phyloP scores from a whole-genome alignment of 257 asterid species.

The Salvia miltiorrhiza region DNA sequence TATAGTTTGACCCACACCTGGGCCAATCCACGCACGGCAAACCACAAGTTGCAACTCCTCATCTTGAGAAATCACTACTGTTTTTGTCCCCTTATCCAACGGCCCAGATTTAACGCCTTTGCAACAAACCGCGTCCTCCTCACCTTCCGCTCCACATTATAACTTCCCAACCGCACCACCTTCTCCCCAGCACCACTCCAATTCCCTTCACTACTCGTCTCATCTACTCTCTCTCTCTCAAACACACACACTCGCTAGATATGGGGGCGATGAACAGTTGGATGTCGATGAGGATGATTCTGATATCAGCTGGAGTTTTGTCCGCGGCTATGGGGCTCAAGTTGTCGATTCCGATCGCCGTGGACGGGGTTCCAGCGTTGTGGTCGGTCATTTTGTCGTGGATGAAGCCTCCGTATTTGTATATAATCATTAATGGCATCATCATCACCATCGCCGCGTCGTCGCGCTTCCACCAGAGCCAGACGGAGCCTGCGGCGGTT shows the following conservation, averaged over 20 bases:
- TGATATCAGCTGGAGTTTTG: conserved; percentile 53
- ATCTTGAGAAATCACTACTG: conserved; percentile 7
- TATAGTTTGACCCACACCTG: conserved; percentile 28
- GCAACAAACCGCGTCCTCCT: conserved; percentile 43
- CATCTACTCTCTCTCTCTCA: conserved; percentile 1
- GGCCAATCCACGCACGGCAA: conserved; percentile 32
- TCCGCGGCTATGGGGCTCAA: conserved; percentile 39
- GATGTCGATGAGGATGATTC: conserved; percentile 41
- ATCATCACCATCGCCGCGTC: conserved; percentile 62
- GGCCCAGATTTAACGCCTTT: conserved; percentile 36
- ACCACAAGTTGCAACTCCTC: conserved; percentile 10
- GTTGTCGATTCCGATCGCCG: conserved; percentile 37
- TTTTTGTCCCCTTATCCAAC: conserved; percentile 37
- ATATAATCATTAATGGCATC: conserved; percentile 64
- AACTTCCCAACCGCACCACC: conserved; percentile 1
- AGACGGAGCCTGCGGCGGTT: conserved; percentile 21
- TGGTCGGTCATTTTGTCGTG: conserved; percentile 40
- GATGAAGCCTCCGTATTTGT: conserved; percentile 74
- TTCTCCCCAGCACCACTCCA: conserved; percentile 1
- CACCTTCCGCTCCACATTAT: conserved; percentile 11
- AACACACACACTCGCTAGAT: background rate
- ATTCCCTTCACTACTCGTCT: conserved; percentile 11
- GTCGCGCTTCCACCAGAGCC: conserved; percentile 47
- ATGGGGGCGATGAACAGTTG: conserved; percentile 29
- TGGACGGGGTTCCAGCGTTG: conserved; percentile 35